Evolutionary conservation across 1,284 basidiomycete genomes (phyloP), one percentile per base, ranked within the genome.

Genomic region (Jaminaea rosea): DNA sequence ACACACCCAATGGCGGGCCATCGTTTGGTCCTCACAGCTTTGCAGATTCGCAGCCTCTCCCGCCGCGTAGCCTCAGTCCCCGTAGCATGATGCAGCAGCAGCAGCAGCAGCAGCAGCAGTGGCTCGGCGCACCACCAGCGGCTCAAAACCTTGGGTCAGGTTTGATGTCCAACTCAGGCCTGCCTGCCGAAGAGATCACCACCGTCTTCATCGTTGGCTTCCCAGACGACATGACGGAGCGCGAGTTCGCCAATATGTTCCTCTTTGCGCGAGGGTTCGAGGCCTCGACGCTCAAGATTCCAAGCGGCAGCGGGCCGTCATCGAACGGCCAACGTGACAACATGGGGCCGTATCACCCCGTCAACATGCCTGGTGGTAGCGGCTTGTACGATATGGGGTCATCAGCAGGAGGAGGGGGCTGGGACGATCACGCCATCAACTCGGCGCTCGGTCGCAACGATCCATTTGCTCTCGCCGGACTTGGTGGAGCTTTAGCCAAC

Each of bases 181-280:
- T 19, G 27, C 28, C 26, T 4, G 21, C 59, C 2, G 91, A 96
- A 72, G 91, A 96, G 65, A 96, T 97, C 55, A 92, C 88, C 19
- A 98, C 93, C 2, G 93, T 98, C 59, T 98, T 98, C 66, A 92
- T 98, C 1, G 93, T 97, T 26, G 93, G 93, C 0, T 98, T 98
- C 75, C 93, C 93, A 2, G 94, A 98, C 60, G 93, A 98, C 72
- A 97, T 98, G 87, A 85, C 87, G 80, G 91, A 97, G 77, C 88
- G 93, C 21, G 93, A 98, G 77, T 97, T 98, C 75, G 89, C 93
- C 76, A 97, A 97, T 75, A 94, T 98, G 86, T 98, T 98, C 75
- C 88, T 91, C 3, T 98, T 98, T 72, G 89, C 88, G 2, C 78
- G 82, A 1, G 94, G 91, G 10, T 98, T 98, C 69, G 93, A 98